A percentile compares a stretch with the other conserved stretches of the same genome.
These are phyloP conservation scores for Schoenoplectus triqueter DNA, from an alignment of 202 grass and related monocot species.

Conservation along the genomic window DNA sequence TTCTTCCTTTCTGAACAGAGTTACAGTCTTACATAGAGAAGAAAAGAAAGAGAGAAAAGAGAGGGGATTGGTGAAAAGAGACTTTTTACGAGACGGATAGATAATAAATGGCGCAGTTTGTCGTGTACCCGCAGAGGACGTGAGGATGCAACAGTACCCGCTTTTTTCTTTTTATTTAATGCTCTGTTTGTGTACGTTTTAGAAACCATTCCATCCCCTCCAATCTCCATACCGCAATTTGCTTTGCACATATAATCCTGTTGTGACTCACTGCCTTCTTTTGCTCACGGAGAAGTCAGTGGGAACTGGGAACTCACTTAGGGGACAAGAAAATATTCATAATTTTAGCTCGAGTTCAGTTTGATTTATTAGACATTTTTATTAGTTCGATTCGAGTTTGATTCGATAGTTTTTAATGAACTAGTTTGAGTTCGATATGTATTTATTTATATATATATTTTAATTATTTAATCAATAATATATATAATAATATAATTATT, in stretches of 20 bases:
- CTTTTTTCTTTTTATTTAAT: slow-evolving; percentile 35
- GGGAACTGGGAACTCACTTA: too few relatives aligned
- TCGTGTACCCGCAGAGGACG: not conserved
- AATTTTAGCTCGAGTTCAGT: too few relatives aligned
- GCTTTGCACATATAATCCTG: not conserved
- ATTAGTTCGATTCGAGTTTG: too few relatives aligned
- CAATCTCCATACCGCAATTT: not conserved
- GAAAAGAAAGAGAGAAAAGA: not conserved
- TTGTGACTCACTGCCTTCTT: not conserved
- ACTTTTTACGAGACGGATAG: slow-evolving; percentile 13
- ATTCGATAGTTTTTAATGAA: too few relatives aligned
- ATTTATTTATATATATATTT: too few relatives aligned
- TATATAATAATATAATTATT: too few relatives aligned
- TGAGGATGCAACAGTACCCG: slow-evolving; percentile 28
- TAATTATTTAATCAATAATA: too few relatives aligned
- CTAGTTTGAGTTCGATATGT: too few relatives aligned
- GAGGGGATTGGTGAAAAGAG: not conserved
- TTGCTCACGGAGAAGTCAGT: too few relatives aligned
- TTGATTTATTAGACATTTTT: too few relatives aligned
- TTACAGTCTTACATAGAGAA: too few relatives aligned
- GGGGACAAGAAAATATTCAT: too few relatives aligned
- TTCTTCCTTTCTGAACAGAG: slow-evolving; percentile 9
- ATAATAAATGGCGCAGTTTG: slow-evolving; percentile 28
- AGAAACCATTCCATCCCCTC: not conserved
- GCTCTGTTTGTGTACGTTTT: not conserved